These are phyloP conservation scores for Sarocladium kiliense DNA, from an alignment of 2,329 filamentous ascomycete genomes.

Conservation along the genomic window DNA sequence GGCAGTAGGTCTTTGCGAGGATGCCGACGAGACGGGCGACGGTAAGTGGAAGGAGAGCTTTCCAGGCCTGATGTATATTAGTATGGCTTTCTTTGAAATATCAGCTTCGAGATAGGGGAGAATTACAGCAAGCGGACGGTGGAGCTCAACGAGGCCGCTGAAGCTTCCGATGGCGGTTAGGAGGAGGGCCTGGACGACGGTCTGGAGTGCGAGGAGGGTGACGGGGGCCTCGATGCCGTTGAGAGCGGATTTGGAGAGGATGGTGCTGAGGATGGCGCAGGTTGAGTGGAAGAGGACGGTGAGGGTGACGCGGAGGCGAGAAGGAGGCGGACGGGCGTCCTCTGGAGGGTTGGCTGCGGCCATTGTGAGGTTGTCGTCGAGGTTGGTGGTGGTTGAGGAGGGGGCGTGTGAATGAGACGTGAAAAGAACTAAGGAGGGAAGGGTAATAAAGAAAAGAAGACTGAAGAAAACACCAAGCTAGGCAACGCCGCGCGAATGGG, in stretches of 20 bases:
- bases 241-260: slow-evolving; percentile 21
- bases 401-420: no score
- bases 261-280: slow-evolving; percentile 21
- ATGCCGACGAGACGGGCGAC: slow-evolving; percentile 20
- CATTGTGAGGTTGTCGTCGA: background rate
- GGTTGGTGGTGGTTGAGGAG: background rate
- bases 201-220: slow-evolving; percentile 20
- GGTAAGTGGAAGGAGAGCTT: slow-evolving; percentile 19
- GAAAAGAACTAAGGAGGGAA: background rate
- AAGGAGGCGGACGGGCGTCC: background rate
- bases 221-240: slow-evolving; percentile 21
- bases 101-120: background rate
- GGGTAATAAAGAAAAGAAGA: slow-evolving; percentile 4
- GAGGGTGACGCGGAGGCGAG: slow-evolving; percentile 15
- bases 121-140: slow-evolving; percentile 17
- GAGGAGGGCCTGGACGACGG: slow-evolving; percentile 18
- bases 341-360: background rate
- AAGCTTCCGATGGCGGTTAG: slow-evolving; percentile 18
- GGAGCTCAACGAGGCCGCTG: slow-evolving; percentile 20
- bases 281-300: slow-evolving; percentile 21
- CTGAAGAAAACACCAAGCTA: slow-evolving; percentile 1
- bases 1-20: slow-evolving; percentile 22
- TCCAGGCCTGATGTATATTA: slow-evolving; percentile 17
- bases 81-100: background rate
- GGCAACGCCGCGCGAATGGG: background rate